phyloP scores from a whole-genome alignment of 139 green algal species.

The Ostreobium quekettii region DNA sequence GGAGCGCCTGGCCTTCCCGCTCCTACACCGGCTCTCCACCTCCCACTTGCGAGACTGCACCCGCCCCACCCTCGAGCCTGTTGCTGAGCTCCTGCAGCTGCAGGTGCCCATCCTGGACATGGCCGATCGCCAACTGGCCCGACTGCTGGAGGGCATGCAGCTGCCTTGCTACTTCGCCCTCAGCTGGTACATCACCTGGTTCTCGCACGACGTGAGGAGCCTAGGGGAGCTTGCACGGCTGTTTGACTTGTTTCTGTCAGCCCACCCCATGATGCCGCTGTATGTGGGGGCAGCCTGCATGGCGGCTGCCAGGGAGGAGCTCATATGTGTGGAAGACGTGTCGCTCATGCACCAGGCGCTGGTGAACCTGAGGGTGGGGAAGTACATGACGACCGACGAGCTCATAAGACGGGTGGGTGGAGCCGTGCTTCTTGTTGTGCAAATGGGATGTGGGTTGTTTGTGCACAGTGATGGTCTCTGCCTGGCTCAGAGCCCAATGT shows the following conservation, averaged over 20 bases:
- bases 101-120: conserved; percentile 47
- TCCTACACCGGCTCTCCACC: conserved; percentile 44
- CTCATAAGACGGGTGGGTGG: conserved; percentile 6
- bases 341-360: conserved; percentile 50
- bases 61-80: conserved; percentile 46
- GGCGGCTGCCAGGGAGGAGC: conserved; percentile 25
- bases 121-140: conserved; percentile 31
- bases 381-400: conserved; percentile 4
- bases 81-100: conserved; percentile 55
- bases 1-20: conserved; percentile 35
- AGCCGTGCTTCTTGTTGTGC: neutral
- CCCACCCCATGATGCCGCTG: conserved; percentile 83
- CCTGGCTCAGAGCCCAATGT: neutral
- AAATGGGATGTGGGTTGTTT: neutral
- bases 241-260: conserved; percentile 82
- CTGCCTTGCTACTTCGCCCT: conserved; percentile 39
- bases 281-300: conserved; percentile 71
- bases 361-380: conserved; percentile 39
- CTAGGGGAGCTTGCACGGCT: conserved; percentile 42
- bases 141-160: conserved; percentile 4
- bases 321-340: conserved; percentile 48
- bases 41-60: conserved; percentile 73
- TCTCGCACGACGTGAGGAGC: conserved; percentile 60
- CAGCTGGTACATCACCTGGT: conserved; percentile 83
- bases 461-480: neutral